Base-by-base conservation (phyloP, 2,329 filamentous ascomycete genomes). In the Xylaria sp. region DNA sequence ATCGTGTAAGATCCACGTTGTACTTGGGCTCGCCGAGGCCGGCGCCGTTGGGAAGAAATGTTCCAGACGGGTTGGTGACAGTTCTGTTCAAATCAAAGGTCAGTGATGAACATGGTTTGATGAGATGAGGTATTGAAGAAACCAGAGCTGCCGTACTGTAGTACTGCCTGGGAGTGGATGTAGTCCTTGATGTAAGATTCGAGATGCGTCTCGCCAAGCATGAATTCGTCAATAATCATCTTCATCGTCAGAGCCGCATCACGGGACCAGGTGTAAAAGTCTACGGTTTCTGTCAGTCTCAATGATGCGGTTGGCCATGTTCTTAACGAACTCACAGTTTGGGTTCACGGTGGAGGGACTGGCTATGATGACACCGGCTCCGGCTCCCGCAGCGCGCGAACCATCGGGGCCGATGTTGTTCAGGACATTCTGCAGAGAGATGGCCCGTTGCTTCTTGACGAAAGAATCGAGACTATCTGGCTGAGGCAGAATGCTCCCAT, bases 11-110 rank as follows among this genome's bases (percentile, higher is more conserved):
- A 67, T 89, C 82, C 20, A 85, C 83, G 62, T 86, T 81, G 74
- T 84, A 89, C 74, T 89, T 89, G 1, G 87, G 85, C 73, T 89
- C 87, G 13, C 82, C 87, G 4, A 89, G 79, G 6, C 87, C 86
- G 18, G 77, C 78, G 15, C 83, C 82, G 2, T 80, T 79, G 1
- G 83, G 80, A 0, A 86, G 79, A 5, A 78, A 74, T 46, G 78
- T 77, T 0, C 87, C 87, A 2, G 85, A 87, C 0, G 85, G 86
- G 71, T 87, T 88, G 6, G 80, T 80, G 8, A 88, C 80, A 0
- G 80, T 82, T 25, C 68, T 70, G 33, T 31, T 18, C 4, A 61
- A 23, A 33, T 10, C 7, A 18, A 15, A 33, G 8, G 61, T 70
- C 10, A 60, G 31, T 51, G 9, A 31, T 18, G 36, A 13, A 6